Base-by-base conservation (phyloP, 495 filamentous ascomycete genomes). In the Podospora didyma region DNA sequence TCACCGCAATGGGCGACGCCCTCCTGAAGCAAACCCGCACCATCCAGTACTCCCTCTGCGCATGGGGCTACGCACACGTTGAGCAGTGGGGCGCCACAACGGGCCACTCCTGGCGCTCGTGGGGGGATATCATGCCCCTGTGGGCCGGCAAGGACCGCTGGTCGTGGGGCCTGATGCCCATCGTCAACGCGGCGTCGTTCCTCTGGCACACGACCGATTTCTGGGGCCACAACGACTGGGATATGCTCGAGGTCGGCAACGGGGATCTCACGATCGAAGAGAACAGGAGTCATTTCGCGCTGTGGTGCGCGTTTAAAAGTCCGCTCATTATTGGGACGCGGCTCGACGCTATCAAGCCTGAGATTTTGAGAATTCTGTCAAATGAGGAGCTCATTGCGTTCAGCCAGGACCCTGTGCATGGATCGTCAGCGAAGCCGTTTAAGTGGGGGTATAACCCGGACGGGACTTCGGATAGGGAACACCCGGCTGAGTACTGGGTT, bases 21-120 rank as follows among this genome's bases (percentile, higher is more conserved):
- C 69, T 89, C 16, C 58, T 78, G 2, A 65, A 62, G 16, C 80
- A 78, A 1, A 72, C 77, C 55, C 68, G 82, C 7, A 75, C 77
- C 0, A 89, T 91, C 45, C 66, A 86, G 14, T 91, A 83, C 69
- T 82, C 78, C 12, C 70, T 90, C 2, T 91, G 86, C 64, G 74
- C 82, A 46, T 87, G 85, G 85, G 86, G 86, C 7, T 56, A 51
- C 3, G 59, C 56, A 9, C n/a, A 56, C 22, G 53, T 65, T 10
- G 60, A 48, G 48, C 48, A 51, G 4, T 87, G 82, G 75, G 84
- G 78, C 1, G 72, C 76, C 23, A 74, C 73, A 2, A 80, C 83
- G 19, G 77, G 80, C 3, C 82, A 86, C 59, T 81, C 76, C 9
- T 82, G 80, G 73, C 62, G 80, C 41, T 82, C 82, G 54, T 77